Evolutionary conservation across 2,329 filamentous ascomycete genomes (phyloP).

Genomic region (Aureobasidium sp.): DNA sequence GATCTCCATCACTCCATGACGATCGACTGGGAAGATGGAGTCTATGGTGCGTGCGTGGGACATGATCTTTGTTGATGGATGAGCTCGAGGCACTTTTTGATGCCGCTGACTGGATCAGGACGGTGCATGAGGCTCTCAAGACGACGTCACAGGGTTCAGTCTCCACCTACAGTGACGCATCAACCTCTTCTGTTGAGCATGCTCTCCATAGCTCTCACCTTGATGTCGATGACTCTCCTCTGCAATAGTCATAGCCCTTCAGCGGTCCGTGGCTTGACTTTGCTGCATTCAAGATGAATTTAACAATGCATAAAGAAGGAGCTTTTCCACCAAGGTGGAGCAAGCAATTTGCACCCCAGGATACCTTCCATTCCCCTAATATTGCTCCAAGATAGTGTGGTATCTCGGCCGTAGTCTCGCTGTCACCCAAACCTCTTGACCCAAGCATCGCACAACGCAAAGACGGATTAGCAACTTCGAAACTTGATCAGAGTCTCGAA

Average conservation of each 20-base stretch:
- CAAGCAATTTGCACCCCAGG: background rate
- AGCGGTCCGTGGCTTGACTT: background rate
- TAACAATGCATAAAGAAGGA: background rate
- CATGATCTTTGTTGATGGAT: background rate
- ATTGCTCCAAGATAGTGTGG: background rate
- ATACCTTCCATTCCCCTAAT: background rate
- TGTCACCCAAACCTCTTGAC: background rate
- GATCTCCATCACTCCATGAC: background rate
- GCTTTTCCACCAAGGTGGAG: background rate
- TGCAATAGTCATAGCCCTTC: background rate
- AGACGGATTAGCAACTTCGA: background rate
- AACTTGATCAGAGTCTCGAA: background rate
- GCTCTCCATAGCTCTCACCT: background rate
- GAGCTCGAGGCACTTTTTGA: background rate
- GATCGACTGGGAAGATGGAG: background rate
- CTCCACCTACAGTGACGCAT: slow-evolving; percentile 28
- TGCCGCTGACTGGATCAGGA: background rate
- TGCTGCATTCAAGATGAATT: background rate
- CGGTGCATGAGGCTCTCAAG: background rate
- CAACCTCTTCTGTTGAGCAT: background rate
- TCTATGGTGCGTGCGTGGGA: background rate
- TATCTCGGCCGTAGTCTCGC: background rate
- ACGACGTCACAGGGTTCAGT: slow-evolving; percentile 22
- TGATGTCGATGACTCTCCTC: background rate
- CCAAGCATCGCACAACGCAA: background rate